These are phyloP conservation scores for Nemania abortiva DNA, from an alignment of 2,329 filamentous ascomycete species.

Conservation along the genomic window DNA sequence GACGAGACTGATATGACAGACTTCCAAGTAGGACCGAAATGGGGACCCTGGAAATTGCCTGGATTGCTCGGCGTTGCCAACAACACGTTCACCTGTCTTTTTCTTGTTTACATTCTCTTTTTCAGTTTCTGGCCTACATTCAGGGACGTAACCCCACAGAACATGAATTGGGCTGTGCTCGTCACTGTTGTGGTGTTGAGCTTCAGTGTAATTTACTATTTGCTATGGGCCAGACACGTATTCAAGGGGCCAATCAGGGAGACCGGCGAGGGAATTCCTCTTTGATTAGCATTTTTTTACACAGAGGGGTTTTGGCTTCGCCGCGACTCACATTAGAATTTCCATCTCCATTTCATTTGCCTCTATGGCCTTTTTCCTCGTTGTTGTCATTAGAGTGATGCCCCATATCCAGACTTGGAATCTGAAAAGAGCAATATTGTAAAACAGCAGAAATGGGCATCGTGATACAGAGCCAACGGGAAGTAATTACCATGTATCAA, in stretches of 20 bases:
- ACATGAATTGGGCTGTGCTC: slow-evolving; percentile 40
- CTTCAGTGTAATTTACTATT: slow-evolving; percentile 42
- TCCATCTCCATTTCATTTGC: no score
- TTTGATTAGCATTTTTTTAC: no score
- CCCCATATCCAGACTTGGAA: no score
- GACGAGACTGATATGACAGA: background rate
- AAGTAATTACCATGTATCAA: no score
- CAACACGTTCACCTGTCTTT: slow-evolving; percentile 36
- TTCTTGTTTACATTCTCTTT: slow-evolving; percentile 38
- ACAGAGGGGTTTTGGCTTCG: no score
- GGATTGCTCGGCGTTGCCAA: slow-evolving; percentile 35
- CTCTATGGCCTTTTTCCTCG: no score
- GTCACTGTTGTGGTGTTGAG: slow-evolving; percentile 35
- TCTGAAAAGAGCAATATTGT: no score
- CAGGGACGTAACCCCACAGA: slow-evolving; percentile 38
- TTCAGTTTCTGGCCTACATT: slow-evolving; percentile 44
- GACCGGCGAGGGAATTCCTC: background rate
- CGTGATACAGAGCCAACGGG: no score
- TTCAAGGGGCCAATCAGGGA: slow-evolving; percentile 40
- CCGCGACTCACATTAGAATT: no score
- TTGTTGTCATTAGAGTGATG: no score
- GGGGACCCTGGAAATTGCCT: slow-evolving; percentile 40
- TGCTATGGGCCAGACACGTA: slow-evolving; percentile 37
- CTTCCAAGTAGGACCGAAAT: background rate
- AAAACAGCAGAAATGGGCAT: no score